Conservation (phyloP, 2,329 filamentous ascomycete species). For the Neocucurbitaria cava region DNA sequence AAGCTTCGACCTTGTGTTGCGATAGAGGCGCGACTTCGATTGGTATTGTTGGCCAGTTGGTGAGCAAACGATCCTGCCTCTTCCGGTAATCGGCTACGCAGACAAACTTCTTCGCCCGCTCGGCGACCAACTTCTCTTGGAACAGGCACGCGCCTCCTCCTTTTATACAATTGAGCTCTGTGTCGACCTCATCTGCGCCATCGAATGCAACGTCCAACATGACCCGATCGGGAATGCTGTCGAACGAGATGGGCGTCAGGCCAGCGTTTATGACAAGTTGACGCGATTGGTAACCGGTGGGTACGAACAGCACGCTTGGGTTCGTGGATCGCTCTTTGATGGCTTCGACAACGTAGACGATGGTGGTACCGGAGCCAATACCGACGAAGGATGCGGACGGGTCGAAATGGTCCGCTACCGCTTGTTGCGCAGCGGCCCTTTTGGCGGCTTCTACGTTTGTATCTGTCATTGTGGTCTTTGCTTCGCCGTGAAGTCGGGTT, state of each 20-base stretch:
- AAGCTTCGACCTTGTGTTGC: slow-evolving; percentile 75
- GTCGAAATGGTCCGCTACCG: slow-evolving; percentile 74
- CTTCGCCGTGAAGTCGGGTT: neutral
- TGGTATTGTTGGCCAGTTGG: slow-evolving; percentile 82
- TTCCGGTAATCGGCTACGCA: slow-evolving; percentile 94
- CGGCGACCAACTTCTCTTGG: slow-evolving; percentile 95
- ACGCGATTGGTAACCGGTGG: slow-evolving; percentile 90
- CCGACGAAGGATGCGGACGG: slow-evolving; percentile 70
- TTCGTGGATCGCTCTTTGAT: slow-evolving; percentile 60
- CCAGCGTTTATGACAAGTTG: slow-evolving; percentile 83
- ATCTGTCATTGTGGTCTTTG: slow-evolving; percentile 39
- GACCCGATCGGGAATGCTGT: slow-evolving; percentile 69
- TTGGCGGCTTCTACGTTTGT: slow-evolving; percentile 72
- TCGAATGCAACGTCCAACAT: slow-evolving; percentile 91
- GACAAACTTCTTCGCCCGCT: slow-evolving; percentile 82
- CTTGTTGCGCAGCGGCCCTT: slow-evolving; percentile 74
- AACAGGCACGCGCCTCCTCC: slow-evolving; percentile 96
- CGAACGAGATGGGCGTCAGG: slow-evolving; percentile 77
- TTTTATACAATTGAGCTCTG: slow-evolving; percentile 95
- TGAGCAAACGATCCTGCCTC: slow-evolving; percentile 75
- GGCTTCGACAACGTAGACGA: slow-evolving; percentile 84
- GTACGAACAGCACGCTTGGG: slow-evolving; percentile 78
- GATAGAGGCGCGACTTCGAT: slow-evolving; percentile 92
- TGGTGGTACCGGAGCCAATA: slow-evolving; percentile 82
- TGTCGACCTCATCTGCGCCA: slow-evolving; percentile 95